phyloP scores from a whole-genome alignment of 768 basidiomycete species.

The Russula abietina region DNA sequence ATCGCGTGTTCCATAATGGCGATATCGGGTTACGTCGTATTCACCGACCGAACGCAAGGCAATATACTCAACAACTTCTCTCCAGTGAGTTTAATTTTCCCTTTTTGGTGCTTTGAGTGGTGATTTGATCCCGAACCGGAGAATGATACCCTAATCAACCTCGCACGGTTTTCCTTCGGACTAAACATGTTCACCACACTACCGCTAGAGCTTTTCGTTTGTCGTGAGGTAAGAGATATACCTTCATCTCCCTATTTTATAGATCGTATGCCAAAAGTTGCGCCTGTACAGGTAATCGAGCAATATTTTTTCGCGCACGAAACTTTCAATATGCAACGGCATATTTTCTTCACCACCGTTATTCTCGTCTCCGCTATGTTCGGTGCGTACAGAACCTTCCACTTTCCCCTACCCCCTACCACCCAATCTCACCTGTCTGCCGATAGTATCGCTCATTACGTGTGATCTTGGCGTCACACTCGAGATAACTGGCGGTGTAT shows the following conservation, averaged over 20 bases:
- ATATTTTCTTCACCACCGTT: constrained; percentile 84
- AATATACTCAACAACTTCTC: constrained; percentile 97
- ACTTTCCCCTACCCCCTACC: neutral
- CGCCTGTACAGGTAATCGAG: constrained; percentile 67
- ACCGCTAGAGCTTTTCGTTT: constrained; percentile 94
- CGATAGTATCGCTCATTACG: constrained; percentile 78
- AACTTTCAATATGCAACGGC: constrained; percentile 72
- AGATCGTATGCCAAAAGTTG: neutral
- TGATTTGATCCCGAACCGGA: constrained; percentile 27
- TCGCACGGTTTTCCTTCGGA: constrained; percentile 91
- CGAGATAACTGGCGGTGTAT: constrained; percentile 96
- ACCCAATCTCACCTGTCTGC: no score
- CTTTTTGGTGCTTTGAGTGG: neutral
- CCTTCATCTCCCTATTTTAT: neutral
- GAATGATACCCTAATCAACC: constrained; percentile 86
- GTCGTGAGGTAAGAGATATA: constrained; percentile 64
- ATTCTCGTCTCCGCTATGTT: constrained; percentile 79
- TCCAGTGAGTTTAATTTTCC: constrained; percentile 38
- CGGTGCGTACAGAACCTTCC: constrained; percentile 41
- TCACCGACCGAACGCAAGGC: constrained; percentile 89
- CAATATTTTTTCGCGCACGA: constrained; percentile 93
- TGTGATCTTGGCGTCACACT: constrained; percentile 98
- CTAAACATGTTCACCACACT: constrained; percentile 98
- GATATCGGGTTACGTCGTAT: constrained; percentile 78
- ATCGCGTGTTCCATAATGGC: constrained; percentile 82